Conservation (phyloP, 2,329 filamentous ascomycete species). For the Plectosphaerella sp. region DNA sequence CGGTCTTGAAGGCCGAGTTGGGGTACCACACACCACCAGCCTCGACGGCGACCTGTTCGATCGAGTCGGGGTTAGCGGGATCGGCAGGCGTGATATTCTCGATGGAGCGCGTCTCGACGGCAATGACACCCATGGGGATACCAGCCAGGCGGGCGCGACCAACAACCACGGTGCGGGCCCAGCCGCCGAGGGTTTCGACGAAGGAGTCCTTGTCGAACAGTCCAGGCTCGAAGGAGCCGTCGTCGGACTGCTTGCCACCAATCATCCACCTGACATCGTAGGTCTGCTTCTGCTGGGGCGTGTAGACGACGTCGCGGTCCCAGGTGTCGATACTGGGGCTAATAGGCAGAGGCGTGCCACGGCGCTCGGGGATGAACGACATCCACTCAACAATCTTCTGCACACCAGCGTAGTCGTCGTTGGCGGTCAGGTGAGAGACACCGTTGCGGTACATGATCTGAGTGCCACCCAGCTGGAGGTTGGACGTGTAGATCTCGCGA, state of each 20-base stretch:
- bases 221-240: conserved; percentile 74
- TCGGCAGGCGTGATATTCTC: conserved; percentile 97
- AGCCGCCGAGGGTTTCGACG: conserved; percentile 92
- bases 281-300: conserved; percentile 73
- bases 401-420: conserved; percentile 95
- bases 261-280: conserved; percentile 97
- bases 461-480: conserved; percentile 98
- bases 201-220: conserved; percentile 97
- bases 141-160: conserved; percentile 94
- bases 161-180: conserved; percentile 94
- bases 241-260: conserved; percentile 76
- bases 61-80: conserved; percentile 96
- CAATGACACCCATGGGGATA: conserved; percentile 98
- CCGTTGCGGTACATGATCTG: conserved; percentile 99
- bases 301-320: conserved; percentile 90
- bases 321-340: conserved; percentile 79
- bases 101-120: conserved; percentile 89
- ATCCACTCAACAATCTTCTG: conserved; percentile 98
- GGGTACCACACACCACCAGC: conserved; percentile 99
- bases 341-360: conserved; percentile 88
- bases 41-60: conserved; percentile 90
- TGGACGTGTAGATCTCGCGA: conserved; percentile 97
- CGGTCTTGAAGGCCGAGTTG: conserved; percentile 99
- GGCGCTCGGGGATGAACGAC: conserved; percentile 94
- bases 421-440: conserved; percentile 98